Percentiles rank a stretch among this genome's conserved stretches.
phyloP scores from a whole-genome alignment of 345 rosid genomes.

The Lepidium aucheri region DNA sequence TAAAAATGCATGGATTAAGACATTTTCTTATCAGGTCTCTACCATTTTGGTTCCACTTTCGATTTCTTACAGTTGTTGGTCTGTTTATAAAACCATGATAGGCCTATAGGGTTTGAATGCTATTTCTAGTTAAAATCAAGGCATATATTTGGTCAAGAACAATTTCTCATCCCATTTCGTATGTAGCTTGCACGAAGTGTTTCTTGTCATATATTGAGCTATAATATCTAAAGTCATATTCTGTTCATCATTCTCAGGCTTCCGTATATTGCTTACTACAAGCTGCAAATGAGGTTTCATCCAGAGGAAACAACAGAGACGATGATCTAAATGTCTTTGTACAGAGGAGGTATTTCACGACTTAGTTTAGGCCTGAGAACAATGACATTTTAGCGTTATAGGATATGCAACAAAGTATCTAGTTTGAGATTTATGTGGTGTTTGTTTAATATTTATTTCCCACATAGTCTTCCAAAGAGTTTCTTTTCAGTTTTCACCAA shows the following conservation, averaged over 20 bases:
- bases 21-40: slow-evolving; percentile 85
- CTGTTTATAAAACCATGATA: background rate
- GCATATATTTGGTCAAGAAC: background rate
- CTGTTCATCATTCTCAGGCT: slow-evolving; percentile 52
- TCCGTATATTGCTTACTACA: slow-evolving; percentile 72
- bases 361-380: background rate
- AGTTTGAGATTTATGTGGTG: background rate
- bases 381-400: slow-evolving; percentile 8
- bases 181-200: background rate
- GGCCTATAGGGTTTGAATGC: background rate
- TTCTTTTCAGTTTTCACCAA: background rate
- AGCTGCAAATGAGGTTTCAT: slow-evolving; percentile 87
- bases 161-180: background rate
- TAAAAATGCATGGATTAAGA: slow-evolving; percentile 77
- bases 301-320: slow-evolving; percentile 69
- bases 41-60: background rate
- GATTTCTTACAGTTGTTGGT: background rate
- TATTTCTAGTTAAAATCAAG: background rate
- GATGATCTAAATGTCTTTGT: slow-evolving; percentile 64
- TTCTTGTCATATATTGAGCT: slow-evolving; percentile 2
- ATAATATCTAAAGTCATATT: slow-evolving; percentile 16
- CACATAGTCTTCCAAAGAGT: background rate
- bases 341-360: slow-evolving; percentile 56
- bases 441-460: background rate
- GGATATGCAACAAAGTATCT: background rate